Evolutionary conservation across 2,329 filamentous ascomycete species (phyloP).

Genomic region (Pseudopyricularia cyperi): DNA sequence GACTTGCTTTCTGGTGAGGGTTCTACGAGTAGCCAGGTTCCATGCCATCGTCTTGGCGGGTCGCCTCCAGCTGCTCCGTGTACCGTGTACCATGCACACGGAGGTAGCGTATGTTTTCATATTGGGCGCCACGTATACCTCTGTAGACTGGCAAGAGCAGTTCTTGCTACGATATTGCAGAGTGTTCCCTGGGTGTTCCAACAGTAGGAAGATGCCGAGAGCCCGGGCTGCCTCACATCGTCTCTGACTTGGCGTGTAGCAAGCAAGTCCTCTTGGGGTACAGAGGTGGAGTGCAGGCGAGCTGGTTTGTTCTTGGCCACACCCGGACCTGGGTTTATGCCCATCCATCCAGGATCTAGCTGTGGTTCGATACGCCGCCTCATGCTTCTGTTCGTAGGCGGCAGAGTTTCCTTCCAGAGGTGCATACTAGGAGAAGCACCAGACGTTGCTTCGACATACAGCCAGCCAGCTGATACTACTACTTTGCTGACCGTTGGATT

Average conservation of each 20-base stretch:
- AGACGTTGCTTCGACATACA: too few relatives aligned
- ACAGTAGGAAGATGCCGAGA: not conserved
- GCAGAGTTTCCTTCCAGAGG: too few relatives aligned
- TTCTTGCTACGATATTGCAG: not conserved
- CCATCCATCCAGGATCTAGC: not conserved
- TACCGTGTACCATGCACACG: too few relatives aligned
- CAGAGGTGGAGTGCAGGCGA: not conserved
- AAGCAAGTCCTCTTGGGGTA: not conserved
- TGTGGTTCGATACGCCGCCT: not conserved
- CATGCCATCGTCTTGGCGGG: too few relatives aligned
- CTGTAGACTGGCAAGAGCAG: not conserved
- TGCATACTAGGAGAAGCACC: too few relatives aligned
- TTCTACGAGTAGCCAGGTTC: too few relatives aligned
- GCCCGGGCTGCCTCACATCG: not conserved
- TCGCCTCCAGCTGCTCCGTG: too few relatives aligned
- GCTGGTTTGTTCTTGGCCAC: not conserved
- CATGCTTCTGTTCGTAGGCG: not conserved
- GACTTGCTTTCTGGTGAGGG: too few relatives aligned
- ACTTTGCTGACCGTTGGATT: too few relatives aligned
- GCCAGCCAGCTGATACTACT: too few relatives aligned
- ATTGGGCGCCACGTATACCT: too few relatives aligned
- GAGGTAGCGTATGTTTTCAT: too few relatives aligned
- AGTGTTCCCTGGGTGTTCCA: not conserved
- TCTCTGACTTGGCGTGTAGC: not conserved
- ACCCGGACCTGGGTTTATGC: not conserved